These are phyloP conservation scores for Hamamelis virginiana DNA, from an alignment of 164 flowering plant species.

Conservation along the genomic window DNA sequence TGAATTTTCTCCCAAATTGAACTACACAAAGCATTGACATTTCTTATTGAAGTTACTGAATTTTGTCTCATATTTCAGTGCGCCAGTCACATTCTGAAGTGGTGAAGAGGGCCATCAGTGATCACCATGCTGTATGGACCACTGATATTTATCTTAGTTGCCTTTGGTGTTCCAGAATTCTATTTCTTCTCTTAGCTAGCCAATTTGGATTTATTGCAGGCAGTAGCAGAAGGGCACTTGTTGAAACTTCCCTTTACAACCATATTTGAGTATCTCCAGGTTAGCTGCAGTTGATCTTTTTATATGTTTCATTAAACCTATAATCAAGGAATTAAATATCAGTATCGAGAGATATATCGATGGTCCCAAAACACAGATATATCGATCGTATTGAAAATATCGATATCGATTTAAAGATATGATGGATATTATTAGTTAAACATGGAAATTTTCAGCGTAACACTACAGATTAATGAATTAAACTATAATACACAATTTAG, in stretches of 20 bases:
- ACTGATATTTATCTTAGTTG: conserved; percentile 5
- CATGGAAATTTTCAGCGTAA: no score
- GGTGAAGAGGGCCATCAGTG: conserved; percentile 58
- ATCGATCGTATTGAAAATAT: no score
- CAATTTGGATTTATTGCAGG: conserved; percentile 47
- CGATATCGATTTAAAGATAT: no score
- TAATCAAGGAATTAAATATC: no score
- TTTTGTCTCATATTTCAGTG: conserved; percentile 44
- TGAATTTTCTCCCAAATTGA: neutral
- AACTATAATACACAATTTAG: no score
- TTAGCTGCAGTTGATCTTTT: conserved; percentile 24
- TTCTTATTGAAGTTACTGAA: conserved; percentile 3
- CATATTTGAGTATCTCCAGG: conserved; percentile 97
- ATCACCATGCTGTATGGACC: conserved; percentile 58
- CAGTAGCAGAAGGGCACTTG: conserved; percentile 49
- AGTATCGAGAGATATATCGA: no score
- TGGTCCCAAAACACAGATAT: no score
- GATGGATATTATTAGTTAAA: no score
- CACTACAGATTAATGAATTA: no score
- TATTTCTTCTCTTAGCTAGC: neutral
- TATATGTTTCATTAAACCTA: neutral
- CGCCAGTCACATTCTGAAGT: conserved; percentile 46
- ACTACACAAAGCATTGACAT: neutral
- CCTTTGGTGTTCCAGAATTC: conserved; percentile 1
- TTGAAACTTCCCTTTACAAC: conserved; percentile 84